phyloP scores from a whole-genome alignment of 768 basidiomycete genomes.

The Asterophora parasitica region DNA sequence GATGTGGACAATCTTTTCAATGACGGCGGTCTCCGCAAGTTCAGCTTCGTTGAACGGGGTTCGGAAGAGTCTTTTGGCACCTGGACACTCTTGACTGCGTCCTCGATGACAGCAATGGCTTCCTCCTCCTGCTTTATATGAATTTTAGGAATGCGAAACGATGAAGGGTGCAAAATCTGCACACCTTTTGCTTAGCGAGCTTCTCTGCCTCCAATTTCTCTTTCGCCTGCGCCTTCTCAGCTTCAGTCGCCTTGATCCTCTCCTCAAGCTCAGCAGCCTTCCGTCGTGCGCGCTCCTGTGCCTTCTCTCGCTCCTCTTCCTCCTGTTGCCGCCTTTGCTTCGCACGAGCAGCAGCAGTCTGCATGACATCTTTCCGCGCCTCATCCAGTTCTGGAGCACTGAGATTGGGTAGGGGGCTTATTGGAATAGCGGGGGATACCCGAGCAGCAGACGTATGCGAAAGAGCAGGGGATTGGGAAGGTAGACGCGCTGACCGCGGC shows the following conservation, averaged over 20 bases:
- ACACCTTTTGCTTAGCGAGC: slow-evolving; percentile 11
- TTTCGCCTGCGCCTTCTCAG: slow-evolving; percentile 29
- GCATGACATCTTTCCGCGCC: slow-evolving; percentile 75
- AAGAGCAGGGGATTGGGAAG: slow-evolving; percentile 40
- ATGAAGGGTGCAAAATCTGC: background rate
- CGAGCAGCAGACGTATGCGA: slow-evolving; percentile 36
- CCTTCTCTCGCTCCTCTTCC: slow-evolving; percentile 76
- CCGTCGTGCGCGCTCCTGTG: slow-evolving; percentile 71
- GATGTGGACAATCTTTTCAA: slow-evolving; percentile 22
- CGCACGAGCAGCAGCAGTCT: slow-evolving; percentile 78
- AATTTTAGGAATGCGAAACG: background rate
- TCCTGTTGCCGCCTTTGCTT: slow-evolving; percentile 75
- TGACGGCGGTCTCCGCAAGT: slow-evolving; percentile 30
- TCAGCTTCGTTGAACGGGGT: background rate
- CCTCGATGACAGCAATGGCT: slow-evolving; percentile 42
- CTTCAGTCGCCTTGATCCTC: slow-evolving; percentile 46
- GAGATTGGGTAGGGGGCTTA: slow-evolving; percentile 28
- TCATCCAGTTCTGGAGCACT: slow-evolving; percentile 52
- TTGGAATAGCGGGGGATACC: slow-evolving; percentile 30
- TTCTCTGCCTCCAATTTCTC: slow-evolving; percentile 19
- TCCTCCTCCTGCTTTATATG: slow-evolving; percentile 26
- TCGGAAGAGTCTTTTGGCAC: slow-evolving; percentile 1
- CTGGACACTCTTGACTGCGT: slow-evolving; percentile 32
- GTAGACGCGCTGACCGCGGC: slow-evolving; percentile 23
- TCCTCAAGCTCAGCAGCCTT: slow-evolving; percentile 78